Evolutionary conservation across 306 rosid genomes (phyloP).

Genomic region (Vigna angularis): DNA sequence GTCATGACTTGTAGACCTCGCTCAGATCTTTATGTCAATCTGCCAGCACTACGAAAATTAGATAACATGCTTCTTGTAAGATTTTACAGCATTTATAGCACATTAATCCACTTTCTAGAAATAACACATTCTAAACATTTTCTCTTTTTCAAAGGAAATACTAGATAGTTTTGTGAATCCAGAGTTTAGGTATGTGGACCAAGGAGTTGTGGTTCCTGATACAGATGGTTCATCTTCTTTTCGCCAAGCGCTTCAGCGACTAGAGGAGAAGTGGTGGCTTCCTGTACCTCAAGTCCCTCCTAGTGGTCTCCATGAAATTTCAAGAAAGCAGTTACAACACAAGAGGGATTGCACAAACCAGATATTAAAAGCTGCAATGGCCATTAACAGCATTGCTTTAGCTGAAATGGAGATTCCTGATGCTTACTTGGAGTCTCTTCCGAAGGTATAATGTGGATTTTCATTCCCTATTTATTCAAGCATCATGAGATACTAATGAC

Average conservation of each 20-base stretch:
- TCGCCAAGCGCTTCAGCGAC: slow-evolving; percentile 64
- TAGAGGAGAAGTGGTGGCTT: slow-evolving; percentile 98
- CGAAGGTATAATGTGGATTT: slow-evolving; percentile 63
- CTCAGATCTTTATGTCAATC: slow-evolving; percentile 88
- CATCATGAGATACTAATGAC: neutral
- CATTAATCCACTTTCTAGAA: slow-evolving; percentile 16
- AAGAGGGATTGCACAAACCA: slow-evolving; percentile 86
- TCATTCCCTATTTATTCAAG: slow-evolving; percentile 14
- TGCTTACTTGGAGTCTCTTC: slow-evolving; percentile 82
- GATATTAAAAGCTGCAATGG: slow-evolving; percentile 88
- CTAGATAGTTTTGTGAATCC: slow-evolving; percentile 68
- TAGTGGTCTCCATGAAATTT: slow-evolving; percentile 71
- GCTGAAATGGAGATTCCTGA: slow-evolving; percentile 84
- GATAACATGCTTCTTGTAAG: slow-evolving; percentile 98
- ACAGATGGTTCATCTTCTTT: slow-evolving; percentile 73
- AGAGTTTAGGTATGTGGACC: slow-evolving; percentile 90
- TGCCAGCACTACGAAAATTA: slow-evolving; percentile 85
- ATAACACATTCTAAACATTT: slow-evolving; percentile 34
- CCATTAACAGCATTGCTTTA: slow-evolving; percentile 74
- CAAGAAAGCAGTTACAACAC: slow-evolving; percentile 80
- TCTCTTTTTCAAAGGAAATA: slow-evolving; percentile 65
- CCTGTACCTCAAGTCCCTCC: slow-evolving; percentile 93
- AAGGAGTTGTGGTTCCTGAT: slow-evolving; percentile 72
- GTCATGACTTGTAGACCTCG: slow-evolving; percentile 93
- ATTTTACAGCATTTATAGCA: slow-evolving; percentile 15